Evolutionary conservation across 306 rosid species (phyloP), one percentile per base, ranked within the genome.

Genomic region (Aeschynomene evenia): DNA sequence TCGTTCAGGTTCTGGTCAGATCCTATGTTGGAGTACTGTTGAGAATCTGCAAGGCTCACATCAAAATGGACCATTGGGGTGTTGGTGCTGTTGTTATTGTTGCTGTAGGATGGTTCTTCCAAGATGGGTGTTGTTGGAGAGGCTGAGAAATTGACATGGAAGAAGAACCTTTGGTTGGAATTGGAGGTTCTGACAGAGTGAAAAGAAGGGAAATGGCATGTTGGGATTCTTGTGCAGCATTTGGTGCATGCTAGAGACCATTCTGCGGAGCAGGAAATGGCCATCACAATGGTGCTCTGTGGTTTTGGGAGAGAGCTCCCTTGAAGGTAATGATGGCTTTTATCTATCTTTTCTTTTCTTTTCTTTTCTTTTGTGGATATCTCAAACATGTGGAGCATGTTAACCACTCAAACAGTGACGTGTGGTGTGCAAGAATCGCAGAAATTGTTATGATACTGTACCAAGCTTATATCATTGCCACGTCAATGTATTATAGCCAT

Each of bases 61-160:
- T 78, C 87, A n/a, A 84, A 7, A 49, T 60, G 81, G 29, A 75
- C 19, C 29, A 57, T 5, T 6, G 87, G 55, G 15, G 73, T n/a
- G 54, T 71, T 31, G 8, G 8, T 31, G 46, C 4, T 70, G 67
- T 82, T 70, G 62, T 74, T 15, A 26, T n/a, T 28, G 8, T 1
- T 31, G 46, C 12, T 70, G 67, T 82, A 74, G 62, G 77, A 19
- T 5, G 84, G 28, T 72, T 80, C 84, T 78, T 89, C 88, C 24
- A 86, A 62, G 46, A 82, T 80, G 14, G 85, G 88, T 26, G 92
- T 50, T 26, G 92, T 50, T 11, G 76, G 83, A 49, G 83, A 82
- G 3, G 71, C 71, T 4, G 91, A 78, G 73, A 81, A 85, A 31
- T 65, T 79, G 3, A 68, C 65, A 19, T 31, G 74, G 70, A 72